Evolutionary conservation across 1,284 basidiomycete species (phyloP).

Genomic region (Cutaneotrichosporon sp.): DNA sequence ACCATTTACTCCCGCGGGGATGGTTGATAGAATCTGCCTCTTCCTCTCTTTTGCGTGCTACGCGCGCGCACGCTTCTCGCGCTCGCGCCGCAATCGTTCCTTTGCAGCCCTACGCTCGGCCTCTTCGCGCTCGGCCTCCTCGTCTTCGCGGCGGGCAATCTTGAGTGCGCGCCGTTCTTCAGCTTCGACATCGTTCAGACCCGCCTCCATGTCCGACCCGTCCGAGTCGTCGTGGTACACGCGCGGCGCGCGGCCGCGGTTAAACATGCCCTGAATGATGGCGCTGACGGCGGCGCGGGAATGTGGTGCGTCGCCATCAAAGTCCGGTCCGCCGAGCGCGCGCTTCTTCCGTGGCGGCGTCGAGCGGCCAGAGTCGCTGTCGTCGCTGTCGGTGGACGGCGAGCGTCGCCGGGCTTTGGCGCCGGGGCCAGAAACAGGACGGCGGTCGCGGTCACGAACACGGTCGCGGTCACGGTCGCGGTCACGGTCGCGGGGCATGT

Average conservation of each 20-base stretch:
- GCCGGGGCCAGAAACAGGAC: no score
- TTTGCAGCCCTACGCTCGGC: conserved; percentile 29
- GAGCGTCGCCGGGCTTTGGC: conserved; percentile 4
- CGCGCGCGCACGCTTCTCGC: neutral
- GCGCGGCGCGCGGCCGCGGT: conserved; percentile 12
- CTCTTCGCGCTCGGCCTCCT: conserved; percentile 37
- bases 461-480: conserved; percentile 3
- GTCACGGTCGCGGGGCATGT: neutral
- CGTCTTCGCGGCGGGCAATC: conserved; percentile 40
- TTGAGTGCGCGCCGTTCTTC: conserved; percentile 35
- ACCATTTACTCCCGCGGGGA: no score
- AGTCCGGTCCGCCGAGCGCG: neutral
- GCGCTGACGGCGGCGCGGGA: conserved; percentile 12
- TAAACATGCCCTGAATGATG: conserved; percentile 21
- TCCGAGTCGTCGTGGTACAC: conserved; percentile 21
- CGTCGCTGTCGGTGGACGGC: conserved; percentile 5
- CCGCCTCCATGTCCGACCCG: conserved; percentile 44
- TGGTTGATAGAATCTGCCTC: neutral
- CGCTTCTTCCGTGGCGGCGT: conserved; percentile 13
- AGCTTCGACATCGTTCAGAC: conserved; percentile 36
- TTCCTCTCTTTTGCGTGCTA: neutral
- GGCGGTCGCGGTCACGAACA: neutral
- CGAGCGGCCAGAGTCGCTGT: conserved; percentile 8
- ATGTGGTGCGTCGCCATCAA: conserved; percentile 6
- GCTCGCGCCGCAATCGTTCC: conserved; percentile 23